Evolutionary conservation across 2,329 filamentous ascomycete species (phyloP).

Genomic region (Cladophialophora yegresii): DNA sequence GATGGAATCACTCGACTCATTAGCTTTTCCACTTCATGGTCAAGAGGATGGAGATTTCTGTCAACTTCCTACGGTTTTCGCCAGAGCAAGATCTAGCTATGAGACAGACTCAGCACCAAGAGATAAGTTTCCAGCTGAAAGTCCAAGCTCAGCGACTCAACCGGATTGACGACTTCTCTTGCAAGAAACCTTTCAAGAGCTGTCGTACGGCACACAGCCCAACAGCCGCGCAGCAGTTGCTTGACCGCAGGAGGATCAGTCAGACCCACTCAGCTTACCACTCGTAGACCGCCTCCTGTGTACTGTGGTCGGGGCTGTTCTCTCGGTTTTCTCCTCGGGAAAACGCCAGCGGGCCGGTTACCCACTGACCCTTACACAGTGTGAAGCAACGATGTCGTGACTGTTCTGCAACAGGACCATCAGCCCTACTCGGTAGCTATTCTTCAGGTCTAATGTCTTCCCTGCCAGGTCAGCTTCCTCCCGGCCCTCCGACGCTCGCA

Average conservation of each 20-base stretch:
- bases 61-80: background rate
- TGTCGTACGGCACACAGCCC: background rate
- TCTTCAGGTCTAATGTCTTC: too few species aligned
- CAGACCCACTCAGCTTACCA: background rate
- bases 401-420: too few species aligned
- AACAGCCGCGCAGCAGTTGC: background rate
- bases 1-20: background rate
- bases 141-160: background rate
- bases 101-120: background rate
- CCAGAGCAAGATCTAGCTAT: background rate
- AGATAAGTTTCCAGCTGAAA: background rate
- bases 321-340: too few species aligned
- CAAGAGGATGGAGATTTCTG: background rate
- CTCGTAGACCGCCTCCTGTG: too few species aligned
- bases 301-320: too few species aligned
- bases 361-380: too few species aligned
- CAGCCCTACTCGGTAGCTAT: too few species aligned
- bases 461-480: too few species aligned
- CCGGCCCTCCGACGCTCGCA: too few species aligned
- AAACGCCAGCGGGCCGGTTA: too few species aligned
- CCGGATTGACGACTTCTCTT: background rate
- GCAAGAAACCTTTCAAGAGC: background rate
- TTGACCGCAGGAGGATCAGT: background rate
- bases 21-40: too few species aligned
- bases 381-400: too few species aligned